phyloP scores from a whole-genome alignment of 768 basidiomycete species.

The Hygrocybe coccinea region DNA sequence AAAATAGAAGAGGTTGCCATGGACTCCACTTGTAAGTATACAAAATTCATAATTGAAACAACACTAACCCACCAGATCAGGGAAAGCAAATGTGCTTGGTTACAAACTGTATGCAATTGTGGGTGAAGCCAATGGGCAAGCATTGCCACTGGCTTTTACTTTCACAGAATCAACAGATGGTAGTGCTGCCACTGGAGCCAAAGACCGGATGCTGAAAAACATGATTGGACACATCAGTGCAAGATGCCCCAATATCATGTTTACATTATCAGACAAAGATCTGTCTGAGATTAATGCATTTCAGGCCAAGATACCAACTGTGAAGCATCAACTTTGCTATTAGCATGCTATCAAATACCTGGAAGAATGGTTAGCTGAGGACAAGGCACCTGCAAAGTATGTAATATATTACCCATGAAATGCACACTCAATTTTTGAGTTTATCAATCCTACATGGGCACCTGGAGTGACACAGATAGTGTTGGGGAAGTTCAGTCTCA shows the following conservation, averaged over 20 bases:
- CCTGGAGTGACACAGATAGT: slow-evolving; percentile 2
- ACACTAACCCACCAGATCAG: slow-evolving; percentile 19
- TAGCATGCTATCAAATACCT: slow-evolving; percentile 32
- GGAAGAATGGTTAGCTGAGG: slow-evolving; percentile 26
- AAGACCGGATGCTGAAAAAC: background rate
- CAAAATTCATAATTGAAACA: background rate
- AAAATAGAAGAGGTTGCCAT: slow-evolving; percentile 24
- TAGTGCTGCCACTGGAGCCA: background rate
- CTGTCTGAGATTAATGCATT: slow-evolving; percentile 33
- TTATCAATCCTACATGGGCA: slow-evolving; percentile 24
- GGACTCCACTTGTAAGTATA: slow-evolving; percentile 28
- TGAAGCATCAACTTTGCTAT: slow-evolving; percentile 38
- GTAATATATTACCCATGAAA: slow-evolving; percentile 18
- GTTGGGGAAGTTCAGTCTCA: no score
- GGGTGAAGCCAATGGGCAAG: slow-evolving; percentile 27
- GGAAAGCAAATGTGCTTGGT: slow-evolving; percentile 29
- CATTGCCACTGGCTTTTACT: background rate
- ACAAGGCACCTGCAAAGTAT: slow-evolving; percentile 26
- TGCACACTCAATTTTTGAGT: slow-evolving; percentile 24
- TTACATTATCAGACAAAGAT: slow-evolving; percentile 29
- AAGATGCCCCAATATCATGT: slow-evolving; percentile 19
- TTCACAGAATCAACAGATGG: background rate
- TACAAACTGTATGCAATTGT: slow-evolving; percentile 32
- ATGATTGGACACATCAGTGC: background rate
- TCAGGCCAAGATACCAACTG: slow-evolving; percentile 18